phyloP scores from a whole-genome alignment of 1,284 basidiomycete genomes.

The Leccinum subrobustum region DNA sequence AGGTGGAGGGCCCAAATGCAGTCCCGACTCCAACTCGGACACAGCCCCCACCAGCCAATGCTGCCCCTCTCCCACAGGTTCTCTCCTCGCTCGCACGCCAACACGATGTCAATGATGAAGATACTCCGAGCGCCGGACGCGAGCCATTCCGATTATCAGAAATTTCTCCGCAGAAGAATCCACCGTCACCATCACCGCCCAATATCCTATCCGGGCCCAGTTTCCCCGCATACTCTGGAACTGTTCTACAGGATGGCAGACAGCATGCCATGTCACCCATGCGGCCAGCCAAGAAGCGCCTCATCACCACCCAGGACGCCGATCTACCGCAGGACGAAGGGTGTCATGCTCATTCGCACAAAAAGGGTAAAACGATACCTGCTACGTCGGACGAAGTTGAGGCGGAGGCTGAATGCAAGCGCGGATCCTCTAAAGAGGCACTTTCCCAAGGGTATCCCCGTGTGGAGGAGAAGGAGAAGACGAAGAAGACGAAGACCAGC shows the following conservation, averaged over 20 bases:
- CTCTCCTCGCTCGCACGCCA: background rate
- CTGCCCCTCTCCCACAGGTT: background rate
- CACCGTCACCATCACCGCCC: conserved; percentile 2
- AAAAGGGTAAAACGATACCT: conserved; percentile 28
- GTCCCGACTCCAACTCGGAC: background rate
- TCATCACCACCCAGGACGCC: conserved; percentile 9
- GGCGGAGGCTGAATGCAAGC: conserved; percentile 4
- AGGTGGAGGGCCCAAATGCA: background rate
- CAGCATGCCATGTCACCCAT: conserved; percentile 23
- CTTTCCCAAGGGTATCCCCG: conserved; percentile 11
- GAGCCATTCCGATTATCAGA: conserved; percentile 46
- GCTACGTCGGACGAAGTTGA: background rate
- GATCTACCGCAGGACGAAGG: conserved; percentile 19
- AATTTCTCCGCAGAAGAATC: conserved; percentile 45
- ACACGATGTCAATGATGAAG: background rate
- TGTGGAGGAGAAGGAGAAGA: background rate
- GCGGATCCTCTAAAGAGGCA: conserved; percentile 22
- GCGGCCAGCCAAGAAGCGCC: conserved; percentile 38
- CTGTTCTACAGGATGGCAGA: conserved; percentile 19
- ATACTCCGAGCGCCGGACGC: conserved; percentile 16
- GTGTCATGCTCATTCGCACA: conserved; percentile 19
- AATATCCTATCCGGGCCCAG: conserved; percentile 3
- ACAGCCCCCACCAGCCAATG: background rate
- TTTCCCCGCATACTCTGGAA: conserved; percentile 11
- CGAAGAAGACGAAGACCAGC: background rate